Base-by-base conservation (phyloP, 176 grass and related monocot species). In the Chrysopogon serrulatus region DNA sequence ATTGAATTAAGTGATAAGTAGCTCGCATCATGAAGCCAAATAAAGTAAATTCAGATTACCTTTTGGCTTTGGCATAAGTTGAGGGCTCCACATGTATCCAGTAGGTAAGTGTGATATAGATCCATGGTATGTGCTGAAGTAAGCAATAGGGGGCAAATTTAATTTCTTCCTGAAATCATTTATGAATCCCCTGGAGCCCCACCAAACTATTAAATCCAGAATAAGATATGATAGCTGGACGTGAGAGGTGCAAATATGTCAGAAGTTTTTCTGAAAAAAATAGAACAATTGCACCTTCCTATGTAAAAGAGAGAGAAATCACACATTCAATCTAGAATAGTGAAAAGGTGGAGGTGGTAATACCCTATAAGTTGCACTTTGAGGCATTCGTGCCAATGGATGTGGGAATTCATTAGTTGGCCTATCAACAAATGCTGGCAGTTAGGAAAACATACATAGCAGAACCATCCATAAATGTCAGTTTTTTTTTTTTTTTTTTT, bases 31-130 rank as follows among this genome's bases (percentile, higher is more conserved):
- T 65, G 10, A 84, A 66, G 23, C 43, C 47, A 47, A 87, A 69
- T 76, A 30, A 64, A 87, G 33, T 84, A 71, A 86, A 62, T 57
- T 86, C 21, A 79, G 85, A 23, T 74, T 91, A 95, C 96, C 96
- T 77, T 83, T 90, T 84, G 96, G 93, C 74, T 98, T 98, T 62
- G 89, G 89, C 71, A 95, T 90, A 87, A 98, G 91, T 45, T 90
- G 89, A 57, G 93, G 89, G 75, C 96, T 98, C 96, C 96, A 98
- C 93, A 98, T 93, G 87, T 98, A 98, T 80, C 91, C 93, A 79
- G 89, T 98, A 86, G 96, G 96, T 84, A 98, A 94, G 83, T 98
- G 96, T 80, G 96, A 98, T 88, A 98, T 93, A 84, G 96, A 98
- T 85, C 96, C 96, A 88, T 90, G 96, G 53, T 98, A 98, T 48